Evolutionary conservation across 208 protist species (phyloP).

Genomic region (Naegleria fowleri): DNA sequence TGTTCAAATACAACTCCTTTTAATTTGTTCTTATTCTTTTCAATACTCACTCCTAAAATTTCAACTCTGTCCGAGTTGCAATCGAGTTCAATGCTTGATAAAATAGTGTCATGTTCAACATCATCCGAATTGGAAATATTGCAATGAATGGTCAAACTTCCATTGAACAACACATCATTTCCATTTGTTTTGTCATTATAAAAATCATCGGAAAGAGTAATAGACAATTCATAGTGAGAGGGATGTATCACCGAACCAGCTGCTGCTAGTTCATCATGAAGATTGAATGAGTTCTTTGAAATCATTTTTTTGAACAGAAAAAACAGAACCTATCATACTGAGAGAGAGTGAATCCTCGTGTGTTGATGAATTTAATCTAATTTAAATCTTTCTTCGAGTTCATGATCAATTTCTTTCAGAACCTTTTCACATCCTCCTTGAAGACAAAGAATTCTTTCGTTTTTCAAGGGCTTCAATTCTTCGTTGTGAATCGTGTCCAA

Average conservation of each 20-base stretch:
- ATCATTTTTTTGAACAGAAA: too few relatives aligned
- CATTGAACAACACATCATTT: neutral
- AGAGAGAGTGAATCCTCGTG: too few relatives aligned
- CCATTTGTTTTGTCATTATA: neutral
- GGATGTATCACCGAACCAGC: neutral
- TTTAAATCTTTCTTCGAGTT: too few relatives aligned
- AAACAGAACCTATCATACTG: too few relatives aligned
- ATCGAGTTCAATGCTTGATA: neutral
- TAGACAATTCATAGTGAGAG: neutral
- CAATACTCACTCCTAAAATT: neutral
- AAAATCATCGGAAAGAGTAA: neutral
- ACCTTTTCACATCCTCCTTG: neutral
- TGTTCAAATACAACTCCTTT: neutral
- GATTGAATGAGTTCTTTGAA: too few relatives aligned
- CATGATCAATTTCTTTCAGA: neutral
- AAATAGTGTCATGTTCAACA: neutral
- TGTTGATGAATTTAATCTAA: too few relatives aligned
- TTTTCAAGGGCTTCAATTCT: neutral
- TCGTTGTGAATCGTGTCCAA: neutral
- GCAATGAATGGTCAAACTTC: neutral
- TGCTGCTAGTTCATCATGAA: too few relatives aligned
- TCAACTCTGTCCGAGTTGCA: neutral
- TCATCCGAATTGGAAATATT: neutral
- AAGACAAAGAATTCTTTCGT: neutral
- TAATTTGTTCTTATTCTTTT: conserved; percentile 5